Evolutionary conservation across 441 rosid genomes (phyloP), one percentile per base, ranked within the genome.

Genomic region (Populus trichocarpa): DNA sequence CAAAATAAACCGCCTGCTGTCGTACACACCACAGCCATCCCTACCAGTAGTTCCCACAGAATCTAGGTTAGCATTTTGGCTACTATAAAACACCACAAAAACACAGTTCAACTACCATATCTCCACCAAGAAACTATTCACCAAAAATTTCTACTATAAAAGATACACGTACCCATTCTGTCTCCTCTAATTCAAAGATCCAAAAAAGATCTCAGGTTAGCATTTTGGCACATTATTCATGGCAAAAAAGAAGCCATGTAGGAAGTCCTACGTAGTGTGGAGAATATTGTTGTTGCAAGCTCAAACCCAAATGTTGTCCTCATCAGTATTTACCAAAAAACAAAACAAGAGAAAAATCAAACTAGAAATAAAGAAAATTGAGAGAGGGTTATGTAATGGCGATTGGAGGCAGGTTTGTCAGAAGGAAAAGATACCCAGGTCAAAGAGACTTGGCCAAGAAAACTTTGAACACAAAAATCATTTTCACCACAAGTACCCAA

Each of bases 391-490:
- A 83, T 89, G 90, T 91, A 46, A 85, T 85, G 90, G 89, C 89
- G 77, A 80, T 87, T 90, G 91, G 93, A 91, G 92, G 90, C 92
- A 86, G 90, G 82, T 77, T 81, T 82, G 87, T 77, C 90, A 84
- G 22, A 73, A 80, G 71, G 10, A 33, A 71, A 79, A 74, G 80
- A 80, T 4, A 81, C 75, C 14, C 4, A 1, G 57, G 57, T 14
- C 30, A 72, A 46, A 10, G 73, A 57, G 30, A 79, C 14, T 25
- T 70, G 6, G 33, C 67, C 16, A 71, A 76, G 50, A 67, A 61
- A 66, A 64, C 63, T 42, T 26, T 26, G 67, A 38, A 71, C 50
- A 76, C 69, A 75, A 42, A 70, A 67, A 40, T n/a, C 66, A 67
- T 22, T 42, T 73, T 40, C 10, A 0, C n/a, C 59, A 14, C 26